A percentile compares a stretch with the other conserved stretches of the same genome.
Conservation (phyloP, 2,329 filamentous ascomycete genomes). For the Fusarium caatingaense region DNA sequence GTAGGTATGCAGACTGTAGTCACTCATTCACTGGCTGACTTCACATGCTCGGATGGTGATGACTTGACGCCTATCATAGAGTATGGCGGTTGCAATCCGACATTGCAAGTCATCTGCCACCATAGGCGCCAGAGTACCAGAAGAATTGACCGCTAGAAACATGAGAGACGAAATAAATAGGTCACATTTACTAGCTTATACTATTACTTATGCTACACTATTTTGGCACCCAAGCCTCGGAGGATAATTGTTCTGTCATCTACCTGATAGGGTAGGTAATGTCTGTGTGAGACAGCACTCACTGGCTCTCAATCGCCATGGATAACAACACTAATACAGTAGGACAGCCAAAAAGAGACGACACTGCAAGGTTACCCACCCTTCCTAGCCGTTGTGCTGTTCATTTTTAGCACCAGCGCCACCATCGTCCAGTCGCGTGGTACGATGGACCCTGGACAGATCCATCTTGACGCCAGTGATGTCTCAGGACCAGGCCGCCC, state of each 20-base stretch:
- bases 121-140: neutral
- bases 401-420: constrained; percentile 44
- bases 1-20: neutral
- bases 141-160: neutral
- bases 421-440: constrained; percentile 16
- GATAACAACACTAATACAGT: neutral
- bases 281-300: constrained; percentile 6
- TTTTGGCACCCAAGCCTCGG: neutral
- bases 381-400: constrained; percentile 4
- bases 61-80: neutral
- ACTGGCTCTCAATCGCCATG: neutral
- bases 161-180: neutral
- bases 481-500: constrained; percentile 38
- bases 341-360: neutral
- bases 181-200: neutral
- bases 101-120: neutral
- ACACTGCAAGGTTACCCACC: constrained; percentile 1
- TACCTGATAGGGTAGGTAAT: neutral
- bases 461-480: constrained; percentile 23
- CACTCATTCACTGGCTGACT: neutral
- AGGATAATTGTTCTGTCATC: neutral
- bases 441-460: constrained; percentile 2
- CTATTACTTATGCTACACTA: neutral
- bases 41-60: neutral
- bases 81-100: constrained; percentile 13